These are phyloP conservation scores for Pythium dissotocum DNA, from an alignment of 352 stramenopile species.

Conservation along the genomic window DNA sequence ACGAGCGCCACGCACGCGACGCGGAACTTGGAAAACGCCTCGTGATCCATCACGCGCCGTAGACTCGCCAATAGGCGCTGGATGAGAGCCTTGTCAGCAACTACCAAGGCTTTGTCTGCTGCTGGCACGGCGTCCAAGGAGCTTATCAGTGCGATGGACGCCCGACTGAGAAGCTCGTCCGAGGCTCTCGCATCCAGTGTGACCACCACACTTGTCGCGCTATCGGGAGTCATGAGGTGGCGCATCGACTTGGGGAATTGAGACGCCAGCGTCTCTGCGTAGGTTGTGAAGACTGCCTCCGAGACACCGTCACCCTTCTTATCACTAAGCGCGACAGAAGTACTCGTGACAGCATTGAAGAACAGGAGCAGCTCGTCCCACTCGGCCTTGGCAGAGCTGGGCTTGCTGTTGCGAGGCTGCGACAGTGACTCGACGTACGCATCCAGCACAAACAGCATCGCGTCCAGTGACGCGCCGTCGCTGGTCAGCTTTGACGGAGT, in stretches of 20 bases:
- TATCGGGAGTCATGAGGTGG: slow-evolving; percentile 19
- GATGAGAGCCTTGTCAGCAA: neutral
- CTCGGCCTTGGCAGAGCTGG: neutral
- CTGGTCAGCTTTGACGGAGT: neutral
- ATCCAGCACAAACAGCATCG: slow-evolving; percentile 17
- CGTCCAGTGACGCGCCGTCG: slow-evolving; percentile 12
- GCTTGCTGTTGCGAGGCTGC: neutral
- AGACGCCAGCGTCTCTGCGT: slow-evolving; percentile 17
- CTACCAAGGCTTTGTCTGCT: neutral
- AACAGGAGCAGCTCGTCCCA: neutral
- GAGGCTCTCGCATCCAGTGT: slow-evolving; percentile 12
- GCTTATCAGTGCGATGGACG: slow-evolving; percentile 15
- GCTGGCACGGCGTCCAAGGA: neutral
- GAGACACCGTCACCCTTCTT: too few relatives aligned
- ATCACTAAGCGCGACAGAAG: neutral
- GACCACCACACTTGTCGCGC: slow-evolving; percentile 10
- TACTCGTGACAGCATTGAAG: neutral
- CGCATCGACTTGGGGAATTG: slow-evolving; percentile 28
- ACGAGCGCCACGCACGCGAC: slow-evolving; percentile 40
- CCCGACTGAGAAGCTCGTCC: slow-evolving; percentile 18
- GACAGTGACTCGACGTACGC: slow-evolving; percentile 10
- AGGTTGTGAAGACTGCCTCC: slow-evolving; percentile 19
- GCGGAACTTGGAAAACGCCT: slow-evolving; percentile 35
- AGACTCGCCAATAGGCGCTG: slow-evolving; percentile 17
- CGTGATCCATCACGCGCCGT: slow-evolving; percentile 14